Evolutionary conservation across 148 eudicot genomes (phyloP), one percentile per base, ranked within the genome.

Genomic region (Chenopodium quinoa): DNA sequence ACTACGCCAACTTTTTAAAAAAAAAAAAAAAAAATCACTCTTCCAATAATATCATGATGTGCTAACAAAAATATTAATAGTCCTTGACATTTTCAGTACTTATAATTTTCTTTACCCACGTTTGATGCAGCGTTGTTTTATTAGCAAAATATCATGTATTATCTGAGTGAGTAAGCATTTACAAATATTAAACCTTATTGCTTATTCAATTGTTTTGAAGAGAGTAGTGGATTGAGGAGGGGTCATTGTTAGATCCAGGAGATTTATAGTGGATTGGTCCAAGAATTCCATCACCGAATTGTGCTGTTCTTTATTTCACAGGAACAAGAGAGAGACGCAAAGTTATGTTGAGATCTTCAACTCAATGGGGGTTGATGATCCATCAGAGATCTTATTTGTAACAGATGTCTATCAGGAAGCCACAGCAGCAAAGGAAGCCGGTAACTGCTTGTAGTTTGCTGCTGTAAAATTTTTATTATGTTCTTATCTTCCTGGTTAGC

Each of bases 351-450:
- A 91, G 78, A 95, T 95, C 74, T 79, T 89, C 14, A 91, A 92
- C 83, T 89, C 93, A 14, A 37, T 95, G 54, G 97, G 99, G 32
- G 99, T 91, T 23, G 95, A 95, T 86, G 81, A 87, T 54, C 93
- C 97, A 37, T 90, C 99, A 9, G 86, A 91, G 69, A 86, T 95
- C 77, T 87, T 95, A 40, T 95, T 95, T 69, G 78, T 95, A 31
- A 95, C 97, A 1, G 99, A 95, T 69, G 92, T 95, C 73, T 91
- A 87, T 83, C 90, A 93, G 88, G 99, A 95, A 89, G 99, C 97
- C 52, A 89, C 87, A 47, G 97, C 99, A 75, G 99, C 99, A 56
- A 88, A 88, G 84, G 89, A 93, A 69, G 98, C 99, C 75, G 99
- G 99, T 95, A 91, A 85, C 29, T 74, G 62, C 77, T 77, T 25